Conservation (phyloP, 768 basidiomycete genomes). For the Lenzites betulinus region DNA sequence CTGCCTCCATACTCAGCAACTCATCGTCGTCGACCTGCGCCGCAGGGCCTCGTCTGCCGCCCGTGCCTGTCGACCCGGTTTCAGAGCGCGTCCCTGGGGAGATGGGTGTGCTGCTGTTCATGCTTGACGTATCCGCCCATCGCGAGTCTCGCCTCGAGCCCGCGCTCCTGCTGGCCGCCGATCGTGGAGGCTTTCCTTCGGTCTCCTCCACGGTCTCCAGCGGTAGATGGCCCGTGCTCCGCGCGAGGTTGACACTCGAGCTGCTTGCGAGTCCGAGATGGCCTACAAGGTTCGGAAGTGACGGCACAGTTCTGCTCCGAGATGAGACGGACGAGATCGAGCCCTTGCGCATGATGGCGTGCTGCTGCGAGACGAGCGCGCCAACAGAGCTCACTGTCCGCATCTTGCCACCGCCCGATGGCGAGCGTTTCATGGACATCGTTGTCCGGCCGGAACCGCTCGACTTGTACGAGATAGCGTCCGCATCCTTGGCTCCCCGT, state of each 20-base stretch:
- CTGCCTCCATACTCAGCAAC: conserved; percentile 46
- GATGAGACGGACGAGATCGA: conserved; percentile 65
- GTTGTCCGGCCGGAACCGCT: conserved; percentile 27
- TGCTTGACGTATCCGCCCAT: conserved; percentile 10
- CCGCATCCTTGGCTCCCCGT: conserved; percentile 24
- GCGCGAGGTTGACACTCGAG: conserved; percentile 51
- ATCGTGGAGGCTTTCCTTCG: conserved; percentile 27
- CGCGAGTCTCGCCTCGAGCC: conserved; percentile 12
- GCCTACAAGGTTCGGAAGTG: conserved; percentile 30
- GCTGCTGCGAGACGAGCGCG: conserved; percentile 8
- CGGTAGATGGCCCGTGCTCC: conserved; percentile 50
- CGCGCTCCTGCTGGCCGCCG: not conserved
- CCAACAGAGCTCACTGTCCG: conserved; percentile 6
- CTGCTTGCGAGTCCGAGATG: conserved; percentile 39
- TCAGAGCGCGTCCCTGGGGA: conserved; percentile 17
- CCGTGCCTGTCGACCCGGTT: conserved; percentile 13
- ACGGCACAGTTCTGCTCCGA: conserved; percentile 33
- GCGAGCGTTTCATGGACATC: conserved; percentile 26
- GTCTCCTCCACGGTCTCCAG: conserved; percentile 56
- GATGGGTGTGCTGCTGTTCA: conserved; percentile 7
- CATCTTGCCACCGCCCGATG: conserved; percentile 22
- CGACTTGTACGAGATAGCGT: conserved; percentile 31
- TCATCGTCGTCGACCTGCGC: conserved; percentile 36
- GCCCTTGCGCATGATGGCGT: conserved; percentile 45
- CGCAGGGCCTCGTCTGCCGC: conserved; percentile 17